A percentile compares a stretch with the other conserved stretches of the same genome.
These are phyloP conservation scores for Metarhizium guizhouense DNA, from an alignment of 2,329 filamentous ascomycete genomes.

Conservation along the genomic window DNA sequence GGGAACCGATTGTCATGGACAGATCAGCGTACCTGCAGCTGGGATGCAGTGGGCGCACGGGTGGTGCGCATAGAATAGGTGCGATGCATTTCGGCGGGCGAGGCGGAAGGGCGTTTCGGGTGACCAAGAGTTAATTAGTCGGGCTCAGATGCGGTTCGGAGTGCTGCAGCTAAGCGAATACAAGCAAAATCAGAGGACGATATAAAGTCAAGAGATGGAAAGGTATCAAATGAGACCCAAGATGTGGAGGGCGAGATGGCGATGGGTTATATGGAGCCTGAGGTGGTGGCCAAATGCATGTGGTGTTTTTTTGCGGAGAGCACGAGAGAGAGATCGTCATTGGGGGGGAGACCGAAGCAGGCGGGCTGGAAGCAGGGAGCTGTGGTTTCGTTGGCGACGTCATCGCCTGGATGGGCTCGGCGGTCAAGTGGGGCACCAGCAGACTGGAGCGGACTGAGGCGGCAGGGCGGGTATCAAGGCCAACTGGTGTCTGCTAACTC, in stretches of 20 bases:
- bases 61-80: constrained; percentile 98
- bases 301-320: constrained; percentile 3
- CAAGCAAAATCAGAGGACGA: not conserved
- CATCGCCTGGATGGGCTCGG: constrained; percentile 6
- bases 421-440: too few species aligned
- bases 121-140: not conserved
- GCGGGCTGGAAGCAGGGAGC: not conserved
- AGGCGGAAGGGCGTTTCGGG: constrained; percentile 11
- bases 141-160: constrained; percentile 1
- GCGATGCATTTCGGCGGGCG: constrained; percentile 67
- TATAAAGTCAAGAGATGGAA: not conserved
- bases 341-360: not conserved
- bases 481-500: too few species aligned
- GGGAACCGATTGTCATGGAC: not conserved
- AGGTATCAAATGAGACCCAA: not conserved
- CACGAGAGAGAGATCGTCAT: constrained; percentile 5
- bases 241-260: constrained; percentile 4
- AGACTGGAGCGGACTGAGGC: too few species aligned
- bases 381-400: constrained; percentile 11
- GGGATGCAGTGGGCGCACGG: constrained; percentile 88
- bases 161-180: not conserved
- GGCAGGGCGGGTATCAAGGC: too few species aligned
- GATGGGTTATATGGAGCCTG: constrained; percentile 11
- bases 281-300: not conserved
- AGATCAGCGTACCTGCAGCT: constrained; percentile 42